Conservation (phyloP, 805 yeast species). For the Lipomyces yamadae region DNA sequence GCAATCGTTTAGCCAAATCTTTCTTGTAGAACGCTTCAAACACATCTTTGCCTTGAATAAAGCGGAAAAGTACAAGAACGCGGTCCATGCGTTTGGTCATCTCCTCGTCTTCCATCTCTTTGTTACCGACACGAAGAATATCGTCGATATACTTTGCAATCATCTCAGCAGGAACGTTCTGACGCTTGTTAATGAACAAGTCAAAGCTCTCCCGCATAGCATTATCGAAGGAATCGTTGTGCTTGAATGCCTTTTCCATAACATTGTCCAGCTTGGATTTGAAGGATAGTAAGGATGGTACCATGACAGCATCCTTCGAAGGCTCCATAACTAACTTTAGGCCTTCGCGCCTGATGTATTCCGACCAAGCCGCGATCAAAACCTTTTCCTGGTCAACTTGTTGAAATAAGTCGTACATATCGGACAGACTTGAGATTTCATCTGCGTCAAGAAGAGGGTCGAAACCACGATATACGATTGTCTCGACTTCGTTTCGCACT, state of each 20-base stretch:
- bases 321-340: constrained; percentile 31
- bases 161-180: constrained; percentile 41
- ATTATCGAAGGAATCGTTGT: constrained; percentile 30
- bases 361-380: constrained; percentile 27
- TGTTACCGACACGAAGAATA: constrained; percentile 40
- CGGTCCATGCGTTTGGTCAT: constrained; percentile 55
- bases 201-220: constrained; percentile 37
- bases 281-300: constrained; percentile 29
- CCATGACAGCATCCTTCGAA: constrained; percentile 32
- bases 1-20: constrained; percentile 80
- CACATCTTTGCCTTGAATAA: constrained; percentile 78
- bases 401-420: constrained; percentile 20
- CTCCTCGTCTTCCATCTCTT: constrained; percentile 51
- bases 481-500: constrained; percentile 11
- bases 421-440: constrained; percentile 18
- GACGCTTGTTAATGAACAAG: constrained; percentile 37
- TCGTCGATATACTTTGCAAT: constrained; percentile 44
- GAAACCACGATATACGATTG: constrained; percentile 27
- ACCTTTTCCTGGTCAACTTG: constrained; percentile 15
- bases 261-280: constrained; percentile 30
- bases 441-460: constrained; percentile 20
- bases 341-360: constrained; percentile 31
- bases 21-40: constrained; percentile 85
- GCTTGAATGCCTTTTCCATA: constrained; percentile 16
- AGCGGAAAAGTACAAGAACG: constrained; percentile 66